Base-by-base conservation (phyloP, 2,329 filamentous ascomycete species). In the Cryphonectria carpinicola region DNA sequence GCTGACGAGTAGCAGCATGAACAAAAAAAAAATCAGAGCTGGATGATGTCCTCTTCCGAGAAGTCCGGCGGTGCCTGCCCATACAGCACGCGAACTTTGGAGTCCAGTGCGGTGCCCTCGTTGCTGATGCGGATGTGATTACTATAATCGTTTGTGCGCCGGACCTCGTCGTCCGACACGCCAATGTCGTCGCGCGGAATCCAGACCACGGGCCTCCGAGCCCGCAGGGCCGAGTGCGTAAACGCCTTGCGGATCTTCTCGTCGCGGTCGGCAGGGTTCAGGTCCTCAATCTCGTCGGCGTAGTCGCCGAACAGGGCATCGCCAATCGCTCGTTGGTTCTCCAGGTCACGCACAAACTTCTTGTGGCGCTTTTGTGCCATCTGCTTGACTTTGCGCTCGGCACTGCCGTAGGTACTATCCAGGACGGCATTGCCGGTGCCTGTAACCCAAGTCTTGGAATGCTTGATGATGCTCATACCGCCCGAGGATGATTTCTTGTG, bases 71-170 rank as follows among this genome's bases (percentile, higher is more conserved):
- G 95, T 72, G 94, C 93, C 73, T 89, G 89, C 74, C 92, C 92
- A 80, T 96, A 98, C 52, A 97, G 89, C 6, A 97, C 94, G 25
- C 92, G 89, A 41, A 89, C 89, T 80, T 94, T 94, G 69, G 90
- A 92, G 82, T 98, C 94, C 75, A 98, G 84, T 13, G 93, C 93
- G 28, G 95, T 94, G 71, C 94, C 94, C 79, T 97, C 92, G 80
- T 98, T 98, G 76, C 93, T 97, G 78, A 98, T 94, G 93, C 94
- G 97, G 67, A 98, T 92, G 73, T 89, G 86, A 71, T 93, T 89
- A 78, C 91, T 95, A 79, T 94, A 92, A 64, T 86, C 85, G 74
- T 90, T 87, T 8, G 94, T 97, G 49, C 93, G 86, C 77, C 86
- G 86, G 61, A 98, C 92, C 83, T 99, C 96, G 75, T 98, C 95